These are phyloP conservation scores for Leucaena leucocephala DNA, from an alignment of 306 rosid species.

Conservation along the genomic window DNA sequence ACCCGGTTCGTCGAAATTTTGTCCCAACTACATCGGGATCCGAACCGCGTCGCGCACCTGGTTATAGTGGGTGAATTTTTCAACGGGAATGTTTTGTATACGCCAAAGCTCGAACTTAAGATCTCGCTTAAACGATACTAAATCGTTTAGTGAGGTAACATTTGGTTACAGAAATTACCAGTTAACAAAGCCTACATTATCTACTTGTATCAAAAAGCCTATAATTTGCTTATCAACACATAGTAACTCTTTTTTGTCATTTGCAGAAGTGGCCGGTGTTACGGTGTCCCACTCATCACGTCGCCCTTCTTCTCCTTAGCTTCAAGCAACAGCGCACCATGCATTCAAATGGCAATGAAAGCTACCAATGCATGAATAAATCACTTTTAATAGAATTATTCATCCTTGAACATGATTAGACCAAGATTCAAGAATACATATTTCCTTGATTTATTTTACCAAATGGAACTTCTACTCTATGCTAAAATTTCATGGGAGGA, in stretches of 20 bases:
- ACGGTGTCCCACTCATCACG: constrained; percentile 34
- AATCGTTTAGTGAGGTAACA: neutral
- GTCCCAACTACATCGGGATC: no score
- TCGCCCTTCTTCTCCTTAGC: constrained; percentile 29
- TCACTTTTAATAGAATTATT: neutral
- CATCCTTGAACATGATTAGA: neutral
- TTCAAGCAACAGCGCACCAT: constrained; percentile 43
- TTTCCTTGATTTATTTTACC: constrained; percentile 15
- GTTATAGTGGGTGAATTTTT: no score
- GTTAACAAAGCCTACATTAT: neutral
- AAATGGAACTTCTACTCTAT: neutral
- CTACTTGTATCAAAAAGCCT: constrained; percentile 28
- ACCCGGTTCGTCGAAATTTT: no score
- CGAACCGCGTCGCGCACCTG: no score
- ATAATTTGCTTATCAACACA: neutral
- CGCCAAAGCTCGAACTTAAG: no score
- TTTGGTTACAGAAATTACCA: constrained; percentile 1
- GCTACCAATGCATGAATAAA: neutral
- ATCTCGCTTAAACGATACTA: no score
- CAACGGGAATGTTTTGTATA: no score
- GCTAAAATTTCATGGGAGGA: neutral
- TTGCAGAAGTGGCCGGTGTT: neutral
- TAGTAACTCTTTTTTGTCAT: neutral
- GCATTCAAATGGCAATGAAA: no score
- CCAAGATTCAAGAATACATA: neutral